A percentile compares a stretch with the other conserved stretches of the same genome.
Conservation (phyloP, 169 alveolate genomes). For the Perkinsus marinus region DNA sequence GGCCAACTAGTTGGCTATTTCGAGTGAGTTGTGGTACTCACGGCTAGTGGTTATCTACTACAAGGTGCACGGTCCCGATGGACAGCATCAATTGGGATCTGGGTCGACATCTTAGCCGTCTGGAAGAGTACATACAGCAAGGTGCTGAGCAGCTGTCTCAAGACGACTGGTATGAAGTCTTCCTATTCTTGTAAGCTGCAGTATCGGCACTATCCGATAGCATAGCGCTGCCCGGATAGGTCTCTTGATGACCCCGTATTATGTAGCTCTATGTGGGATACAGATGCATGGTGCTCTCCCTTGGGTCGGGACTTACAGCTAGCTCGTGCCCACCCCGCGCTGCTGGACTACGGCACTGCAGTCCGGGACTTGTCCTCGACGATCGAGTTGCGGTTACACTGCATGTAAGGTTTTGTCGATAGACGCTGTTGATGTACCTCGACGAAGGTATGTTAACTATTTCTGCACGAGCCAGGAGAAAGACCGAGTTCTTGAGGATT, state of each 20-base stretch:
- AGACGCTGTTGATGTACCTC: not conserved
- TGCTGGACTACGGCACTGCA: not conserved
- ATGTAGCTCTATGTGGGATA: not conserved
- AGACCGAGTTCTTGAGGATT: not conserved
- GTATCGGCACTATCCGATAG: not conserved
- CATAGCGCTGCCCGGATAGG: not conserved
- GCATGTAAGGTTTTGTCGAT: not conserved
- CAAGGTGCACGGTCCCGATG: not conserved
- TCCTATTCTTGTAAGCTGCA: not conserved
- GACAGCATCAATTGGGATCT: not conserved
- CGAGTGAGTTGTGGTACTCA: not conserved
- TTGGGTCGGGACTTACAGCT: not conserved
- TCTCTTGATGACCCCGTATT: not conserved
- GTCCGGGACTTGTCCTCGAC: not conserved
- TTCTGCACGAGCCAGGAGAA: not conserved
- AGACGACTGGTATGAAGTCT: not conserved
- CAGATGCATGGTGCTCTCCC: not conserved
- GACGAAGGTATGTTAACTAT: not conserved
- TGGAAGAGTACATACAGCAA: not conserved
- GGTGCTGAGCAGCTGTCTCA: not conserved
- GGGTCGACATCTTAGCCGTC: not conserved
- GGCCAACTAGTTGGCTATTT: not conserved
- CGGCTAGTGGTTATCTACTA: not conserved
- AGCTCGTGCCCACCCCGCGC: not conserved
- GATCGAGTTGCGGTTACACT: not conserved